Base-by-base conservation (phyloP, 2,329 filamentous ascomycete genomes). In the Mycocentrospora acerina region DNA sequence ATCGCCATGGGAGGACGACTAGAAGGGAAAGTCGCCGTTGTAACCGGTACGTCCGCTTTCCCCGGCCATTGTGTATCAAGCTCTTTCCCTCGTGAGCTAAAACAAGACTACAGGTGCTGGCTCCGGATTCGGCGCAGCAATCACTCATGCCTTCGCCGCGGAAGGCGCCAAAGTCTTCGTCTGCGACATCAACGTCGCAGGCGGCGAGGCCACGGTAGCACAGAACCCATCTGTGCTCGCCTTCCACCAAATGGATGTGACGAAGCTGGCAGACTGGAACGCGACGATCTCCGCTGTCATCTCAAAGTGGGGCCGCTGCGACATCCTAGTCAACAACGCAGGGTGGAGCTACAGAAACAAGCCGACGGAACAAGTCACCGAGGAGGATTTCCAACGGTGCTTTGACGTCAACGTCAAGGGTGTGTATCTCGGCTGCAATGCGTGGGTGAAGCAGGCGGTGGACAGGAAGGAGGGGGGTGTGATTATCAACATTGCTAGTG, bases 391-490 rank as follows among this genome's bases (percentile, higher is more conserved):
- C 44, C 81, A 86, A 51, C 71, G 76, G 30, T 79, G 83, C 25
- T 83, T 87, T 60, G 75, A 76, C 37, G 81, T 86, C 44, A 87
- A 88, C 48, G 81, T 87, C 44, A 85, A 83, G 65, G 77, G 78
- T 3, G 74, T 87, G 30, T 88, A 78, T 60, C 62, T 80, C 14
- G 81, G 80, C 0, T 77, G 79, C 2, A 73, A 73, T 37, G 77
- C 82, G 3, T 71, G 83, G 25, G 64, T 86, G 5, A 79, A 78
- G 0, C 81, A 83, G 46, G 77, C 86, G 29, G 64, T 85, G 22
- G 73, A 75, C 40, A 68, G 77, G 41, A 74, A 76, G 1, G 73
- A 77, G 6, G 76, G 79, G 0, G 83, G 80, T 0, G 75, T 70
- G 17, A 82, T 87, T 39, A 77, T 87, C 37, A 82, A 83, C 43